Evolutionary conservation across 805 yeast genomes (phyloP).

Genomic region (Kluyveromyces aestuarii): DNA sequence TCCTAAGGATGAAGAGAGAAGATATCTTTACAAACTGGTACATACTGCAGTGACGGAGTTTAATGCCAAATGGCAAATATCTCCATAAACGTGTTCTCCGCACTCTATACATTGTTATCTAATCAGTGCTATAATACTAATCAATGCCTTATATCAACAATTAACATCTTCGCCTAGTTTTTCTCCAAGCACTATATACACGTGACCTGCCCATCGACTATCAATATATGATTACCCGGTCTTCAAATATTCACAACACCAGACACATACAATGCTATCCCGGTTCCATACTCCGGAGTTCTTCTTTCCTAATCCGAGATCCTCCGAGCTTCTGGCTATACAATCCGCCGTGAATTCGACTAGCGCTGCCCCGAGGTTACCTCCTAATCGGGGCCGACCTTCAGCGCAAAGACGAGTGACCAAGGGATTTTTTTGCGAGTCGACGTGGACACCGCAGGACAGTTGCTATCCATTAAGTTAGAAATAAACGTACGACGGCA

Average conservation of each 20-base stretch:
- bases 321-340: background rate
- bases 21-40: slow-evolving; percentile 60
- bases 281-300: background rate
- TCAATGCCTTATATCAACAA: no score
- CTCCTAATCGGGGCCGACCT: background rate
- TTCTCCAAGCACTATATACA: no score
- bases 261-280: background rate
- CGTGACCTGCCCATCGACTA: no score
- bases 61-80: slow-evolving; percentile 59
- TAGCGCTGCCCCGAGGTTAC: background rate
- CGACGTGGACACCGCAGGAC: background rate
- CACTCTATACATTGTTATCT: no score
- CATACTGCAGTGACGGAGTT: slow-evolving; percentile 73
- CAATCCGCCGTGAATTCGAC: background rate
- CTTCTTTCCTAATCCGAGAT: background rate
- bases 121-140: no score
- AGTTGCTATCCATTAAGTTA: background rate
- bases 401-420: background rate
- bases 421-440: background rate
- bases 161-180: no score
- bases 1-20: slow-evolving; percentile 54
- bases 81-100: slow-evolving; percentile 13
- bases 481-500: no score
- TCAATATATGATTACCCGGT: background rate
- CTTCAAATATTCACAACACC: background rate